Evolutionary conservation across 192 early-diverging fungal species (phyloP), one percentile per base, ranked within the genome.

Genomic region (Coemansia sp.): DNA sequence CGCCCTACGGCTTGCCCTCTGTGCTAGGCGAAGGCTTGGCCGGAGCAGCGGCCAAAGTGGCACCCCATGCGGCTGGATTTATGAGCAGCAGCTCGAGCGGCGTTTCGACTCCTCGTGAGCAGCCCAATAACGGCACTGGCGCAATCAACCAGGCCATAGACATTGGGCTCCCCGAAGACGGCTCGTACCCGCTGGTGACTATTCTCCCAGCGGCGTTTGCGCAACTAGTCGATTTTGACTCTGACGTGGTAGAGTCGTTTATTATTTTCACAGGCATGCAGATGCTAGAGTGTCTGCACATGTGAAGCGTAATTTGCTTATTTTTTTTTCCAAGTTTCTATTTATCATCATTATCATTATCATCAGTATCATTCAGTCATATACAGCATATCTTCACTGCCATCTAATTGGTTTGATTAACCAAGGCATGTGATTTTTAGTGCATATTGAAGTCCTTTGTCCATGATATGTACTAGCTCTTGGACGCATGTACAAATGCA

Each of bases 201-300:
- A 77, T 82, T 32, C 80, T 82, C 15, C 65, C 72, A 23, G 57
- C 69, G 0, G 75, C 74, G 0, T 82, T 82, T 42, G 62, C 59
- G 4, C 80, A 82, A 66, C 72, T 82, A 65, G 63, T 59, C 4
- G 36, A 39, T 17, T 68, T 72, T 50, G 80, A 82, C 10, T 39
- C 62, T 31, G 69, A 53, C 11, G 62, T 82, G 3, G 80, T 77
- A 19, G 80, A 82, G 63, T 82, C 80, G 31, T 82, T 82, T 58
- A 74, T 77, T 4, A 60, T 82, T 1, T 82, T 82, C 21, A 68
- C 80, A 6, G 80, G 80, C 36, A 70, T 82, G 74, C 80, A 82
- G 66, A 66, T 76, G 72, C 75, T 82, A 1, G 80, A 82, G 68
- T 82, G 75, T 53, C 63, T 82, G 62, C 80, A 82, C 51, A 66